A percentile compares a stretch with the other conserved stretches of the same genome.
Conservation (phyloP, 2,329 filamentous ascomycete genomes). For the Sarocladiaceae sp. region DNA sequence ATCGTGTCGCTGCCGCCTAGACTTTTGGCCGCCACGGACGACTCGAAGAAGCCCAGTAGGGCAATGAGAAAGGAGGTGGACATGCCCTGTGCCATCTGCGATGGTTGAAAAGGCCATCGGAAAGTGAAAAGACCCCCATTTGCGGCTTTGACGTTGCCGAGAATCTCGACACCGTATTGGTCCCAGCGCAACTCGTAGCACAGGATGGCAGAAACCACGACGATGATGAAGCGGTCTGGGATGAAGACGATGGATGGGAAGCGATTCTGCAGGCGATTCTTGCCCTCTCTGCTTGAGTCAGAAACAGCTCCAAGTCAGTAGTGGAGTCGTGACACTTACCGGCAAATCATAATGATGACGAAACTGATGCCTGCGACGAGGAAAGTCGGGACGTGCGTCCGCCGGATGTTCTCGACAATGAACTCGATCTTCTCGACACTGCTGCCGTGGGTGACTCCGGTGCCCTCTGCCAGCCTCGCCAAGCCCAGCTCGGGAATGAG, state of each 20-base stretch:
- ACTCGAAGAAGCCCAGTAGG: constrained; percentile 96
- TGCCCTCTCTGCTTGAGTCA: constrained; percentile 57
- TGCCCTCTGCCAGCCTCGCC: constrained; percentile 54
- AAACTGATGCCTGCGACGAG: constrained; percentile 76
- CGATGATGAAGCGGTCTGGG: constrained; percentile 85
- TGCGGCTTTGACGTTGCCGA: constrained; percentile 72
- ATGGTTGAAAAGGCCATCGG: constrained; percentile 74
- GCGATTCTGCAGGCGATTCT: constrained; percentile 71
- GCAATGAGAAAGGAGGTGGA: constrained; percentile 90
- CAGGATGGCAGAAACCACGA: constrained; percentile 75
- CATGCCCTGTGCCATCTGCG: constrained; percentile 77
- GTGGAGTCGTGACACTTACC: constrained; percentile 43
- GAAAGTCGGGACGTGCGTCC: constrained; percentile 69
- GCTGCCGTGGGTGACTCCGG: constrained; percentile 72
- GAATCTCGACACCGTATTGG: constrained; percentile 68
- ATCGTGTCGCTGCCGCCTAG: constrained; percentile 66
- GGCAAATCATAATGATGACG: constrained; percentile 80
- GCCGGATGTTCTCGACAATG: constrained; percentile 57
- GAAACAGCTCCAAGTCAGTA: background rate
- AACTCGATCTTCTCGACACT: constrained; percentile 82
- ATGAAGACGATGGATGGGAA: constrained; percentile 80
- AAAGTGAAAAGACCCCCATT: constrained; percentile 71
- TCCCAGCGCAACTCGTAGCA: constrained; percentile 76
- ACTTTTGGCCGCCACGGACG: constrained; percentile 90
- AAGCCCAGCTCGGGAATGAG: constrained; percentile 86